These are phyloP conservation scores for Kuraishia molischiana DNA, from an alignment of 805 yeast species.

Conservation along the genomic window DNA sequence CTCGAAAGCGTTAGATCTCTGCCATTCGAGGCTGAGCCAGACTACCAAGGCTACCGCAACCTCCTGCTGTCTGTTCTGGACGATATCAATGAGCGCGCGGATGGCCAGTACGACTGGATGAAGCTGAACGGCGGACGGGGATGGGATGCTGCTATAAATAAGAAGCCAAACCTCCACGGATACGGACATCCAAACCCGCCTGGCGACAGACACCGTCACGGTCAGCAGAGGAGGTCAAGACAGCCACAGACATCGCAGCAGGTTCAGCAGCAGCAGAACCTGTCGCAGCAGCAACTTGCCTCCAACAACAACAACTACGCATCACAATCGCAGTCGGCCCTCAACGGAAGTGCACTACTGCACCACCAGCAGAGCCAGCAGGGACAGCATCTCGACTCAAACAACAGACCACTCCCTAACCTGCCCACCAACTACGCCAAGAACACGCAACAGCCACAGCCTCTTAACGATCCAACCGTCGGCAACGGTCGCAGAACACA, in stretches of 20 bases:
- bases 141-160: slow-evolving; percentile 85
- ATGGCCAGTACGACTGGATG: slow-evolving; percentile 98
- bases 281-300: slow-evolving; percentile 1
- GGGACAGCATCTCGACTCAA: slow-evolving; percentile 4
- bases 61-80: slow-evolving; percentile 72
- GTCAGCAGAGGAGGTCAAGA: slow-evolving; percentile 24
- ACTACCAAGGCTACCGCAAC: slow-evolving; percentile 76
- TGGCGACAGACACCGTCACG: slow-evolving; percentile 36
- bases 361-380: slow-evolving; percentile 11
- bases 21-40: slow-evolving; percentile 90
- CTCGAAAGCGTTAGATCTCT: slow-evolving; percentile 80
- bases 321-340: slow-evolving; percentile 7
- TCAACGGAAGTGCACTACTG: slow-evolving; percentile 8
- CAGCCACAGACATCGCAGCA: slow-evolving; percentile 12
- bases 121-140: slow-evolving; percentile 90
- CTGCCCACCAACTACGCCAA: slow-evolving; percentile 12
- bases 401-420: slow-evolving; percentile 23
- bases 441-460: background rate
- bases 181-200: slow-evolving; percentile 93
- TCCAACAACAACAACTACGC: slow-evolving; percentile 2
- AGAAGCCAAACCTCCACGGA: slow-evolving; percentile 91
- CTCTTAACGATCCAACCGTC: background rate
- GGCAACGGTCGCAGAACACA: background rate
- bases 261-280: slow-evolving; percentile 9
- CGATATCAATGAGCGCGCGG: slow-evolving; percentile 60